Conservation (phyloP, 1,284 basidiomycete species). For the Sutorius eximius region DNA sequence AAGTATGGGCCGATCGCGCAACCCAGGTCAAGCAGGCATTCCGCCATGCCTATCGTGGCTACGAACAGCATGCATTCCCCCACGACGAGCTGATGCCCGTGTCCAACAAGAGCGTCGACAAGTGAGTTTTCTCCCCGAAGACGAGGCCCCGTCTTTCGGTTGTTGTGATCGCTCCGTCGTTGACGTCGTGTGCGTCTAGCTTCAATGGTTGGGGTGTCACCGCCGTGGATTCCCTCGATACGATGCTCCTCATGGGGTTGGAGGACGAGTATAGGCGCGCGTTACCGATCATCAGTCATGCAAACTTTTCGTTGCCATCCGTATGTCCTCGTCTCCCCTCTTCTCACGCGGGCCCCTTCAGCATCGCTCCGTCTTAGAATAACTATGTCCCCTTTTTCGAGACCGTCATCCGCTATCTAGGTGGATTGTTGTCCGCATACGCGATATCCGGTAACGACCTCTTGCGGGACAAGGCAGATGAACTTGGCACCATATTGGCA, state of each 20-base stretch:
- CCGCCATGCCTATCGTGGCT: slow-evolving; percentile 60
- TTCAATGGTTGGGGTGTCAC: slow-evolving; percentile 89
- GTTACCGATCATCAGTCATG: slow-evolving; percentile 61
- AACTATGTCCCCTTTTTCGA: slow-evolving; percentile 70
- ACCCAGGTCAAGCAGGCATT: slow-evolving; percentile 60
- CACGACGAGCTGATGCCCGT: slow-evolving; percentile 62
- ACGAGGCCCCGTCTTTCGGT: not conserved
- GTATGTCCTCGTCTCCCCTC: slow-evolving; percentile 19
- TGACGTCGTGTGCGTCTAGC: slow-evolving; percentile 37
- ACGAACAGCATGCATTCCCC: slow-evolving; percentile 54
- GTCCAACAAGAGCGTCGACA: slow-evolving; percentile 45
- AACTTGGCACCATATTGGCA: slow-evolving; percentile 51
- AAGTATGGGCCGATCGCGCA: slow-evolving; percentile 55
- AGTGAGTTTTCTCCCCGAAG: slow-evolving; percentile 41
- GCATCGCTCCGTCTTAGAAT: slow-evolving; percentile 21
- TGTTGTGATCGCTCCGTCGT: not conserved
- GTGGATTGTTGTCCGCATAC: slow-evolving; percentile 80
- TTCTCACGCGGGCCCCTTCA: not conserved
- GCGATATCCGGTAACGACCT: slow-evolving; percentile 58
- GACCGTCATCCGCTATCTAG: slow-evolving; percentile 84
- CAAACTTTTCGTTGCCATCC: slow-evolving; percentile 56
- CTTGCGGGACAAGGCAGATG: slow-evolving; percentile 52
- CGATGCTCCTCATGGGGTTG: slow-evolving; percentile 84
- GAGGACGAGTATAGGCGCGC: slow-evolving; percentile 75
- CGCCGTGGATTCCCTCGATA: slow-evolving; percentile 81